Percentiles rank a stretch among this genome's conserved stretches.
Conservation (phyloP, 2,329 filamentous ascomycete genomes). For the Monilinia vaccinii-corymbosi region DNA sequence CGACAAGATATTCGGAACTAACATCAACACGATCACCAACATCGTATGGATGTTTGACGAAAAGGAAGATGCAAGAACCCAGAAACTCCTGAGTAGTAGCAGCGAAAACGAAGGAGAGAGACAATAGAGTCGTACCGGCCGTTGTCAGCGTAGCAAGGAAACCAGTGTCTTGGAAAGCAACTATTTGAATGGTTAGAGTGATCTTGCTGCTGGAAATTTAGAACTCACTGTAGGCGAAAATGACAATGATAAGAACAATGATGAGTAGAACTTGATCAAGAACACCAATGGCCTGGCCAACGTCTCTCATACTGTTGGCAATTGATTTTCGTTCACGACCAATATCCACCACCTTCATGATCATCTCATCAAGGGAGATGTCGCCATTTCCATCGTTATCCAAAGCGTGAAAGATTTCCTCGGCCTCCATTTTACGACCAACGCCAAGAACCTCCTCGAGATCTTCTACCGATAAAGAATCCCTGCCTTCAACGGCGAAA, state of each 20-base stretch:
- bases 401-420: slow-evolving; percentile 72
- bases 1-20: slow-evolving; percentile 57
- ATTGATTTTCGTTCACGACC: slow-evolving; percentile 83
- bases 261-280: slow-evolving; percentile 79
- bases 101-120: slow-evolving; percentile 93
- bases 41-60: slow-evolving; percentile 97
- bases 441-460: slow-evolving; percentile 78
- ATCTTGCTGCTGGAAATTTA: slow-evolving; percentile 5
- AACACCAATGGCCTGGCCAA: slow-evolving; percentile 86
- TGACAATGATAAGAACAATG: slow-evolving; percentile 68
- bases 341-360: slow-evolving; percentile 69
- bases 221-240: slow-evolving; percentile 70
- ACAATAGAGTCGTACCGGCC: slow-evolving; percentile 83
- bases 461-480: slow-evolving; percentile 71
- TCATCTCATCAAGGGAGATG: slow-evolving; percentile 86
- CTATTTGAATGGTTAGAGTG: slow-evolving; percentile 32
- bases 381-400: slow-evolving; percentile 89
- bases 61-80: slow-evolving; percentile 97
- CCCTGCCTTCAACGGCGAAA: slow-evolving; percentile 83
- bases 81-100: slow-evolving; percentile 88
- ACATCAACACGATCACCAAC: slow-evolving; percentile 92
- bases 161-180: slow-evolving; percentile 80
- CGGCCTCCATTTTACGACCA: slow-evolving; percentile 65
- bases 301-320: slow-evolving; percentile 90
- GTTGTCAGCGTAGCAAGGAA: slow-evolving; percentile 82